Base-by-base conservation (phyloP, 2,329 filamentous ascomycete species). In the Cladophialophora bantiana region DNA sequence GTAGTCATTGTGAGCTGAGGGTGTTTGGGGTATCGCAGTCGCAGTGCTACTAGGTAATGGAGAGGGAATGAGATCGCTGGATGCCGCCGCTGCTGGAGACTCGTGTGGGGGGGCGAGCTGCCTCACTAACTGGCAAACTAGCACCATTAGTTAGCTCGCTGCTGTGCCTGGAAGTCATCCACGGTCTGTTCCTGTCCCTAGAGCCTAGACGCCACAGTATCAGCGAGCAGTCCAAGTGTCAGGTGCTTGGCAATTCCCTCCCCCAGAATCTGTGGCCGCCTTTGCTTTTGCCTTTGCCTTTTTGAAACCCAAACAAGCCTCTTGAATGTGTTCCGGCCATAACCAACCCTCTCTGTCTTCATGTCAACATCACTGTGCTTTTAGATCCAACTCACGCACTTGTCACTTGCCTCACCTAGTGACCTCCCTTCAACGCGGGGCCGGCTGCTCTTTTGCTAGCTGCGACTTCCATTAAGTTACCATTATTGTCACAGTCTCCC, bases 391-490 rank as follows among this genome's bases (percentile, higher is more conserved):
- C 54, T 63, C 53, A 57, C 57, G 40, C 54, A 31, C 52, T 40
- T 32, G 18, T 35, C 38, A 61, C 59, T 61, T 63, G 62, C 62
- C 62, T 35, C 42, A 57, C 18, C 36, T n/a, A 38, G 52, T 64
- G 58, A 67, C 57, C n/a, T 36, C 53, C 64, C 60, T 66, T 64
- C 57, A 48, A 56, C 36, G 54, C 50, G 67, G 67, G 65, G 63
- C 52, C 57, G 59, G 59, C 59, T 61, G 64, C 64, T 69, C 67
- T 65, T 57, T 45, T 36, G 42, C 34, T 59, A 56, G 61, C 59
- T 64, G 67, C 64, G 66, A 65, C 64, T 67, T 53, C 42, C 59
- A 38, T 42, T 59, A 64, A 72, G 71, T 74, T 70, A 72, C 70
- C 66, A 71, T 59, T 59, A 31, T 52, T 62, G 38, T 56, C 48